Percentiles rank a stretch among this genome's conserved stretches.
Conservation (phyloP, 2,329 filamentous ascomycete species). For the Ophiostoma australiae region DNA sequence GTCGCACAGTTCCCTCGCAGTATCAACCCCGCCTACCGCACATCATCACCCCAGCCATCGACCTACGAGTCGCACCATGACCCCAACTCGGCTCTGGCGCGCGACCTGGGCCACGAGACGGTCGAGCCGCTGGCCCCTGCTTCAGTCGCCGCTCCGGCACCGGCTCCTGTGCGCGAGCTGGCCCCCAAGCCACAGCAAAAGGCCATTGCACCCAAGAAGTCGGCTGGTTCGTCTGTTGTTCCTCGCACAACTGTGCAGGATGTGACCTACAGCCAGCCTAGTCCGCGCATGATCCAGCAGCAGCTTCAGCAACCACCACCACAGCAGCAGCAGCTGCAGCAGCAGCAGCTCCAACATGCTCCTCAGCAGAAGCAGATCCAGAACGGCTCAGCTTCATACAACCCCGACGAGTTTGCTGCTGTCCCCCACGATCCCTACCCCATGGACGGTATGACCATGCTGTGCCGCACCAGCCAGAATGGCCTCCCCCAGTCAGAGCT, state of each 20-base stretch:
- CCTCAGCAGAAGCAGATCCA: slow-evolving; percentile 33
- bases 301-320: slow-evolving; percentile 25
- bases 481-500: slow-evolving; percentile 37
- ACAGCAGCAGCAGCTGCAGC: slow-evolving; percentile 19
- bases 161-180: neutral
- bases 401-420: slow-evolving; percentile 61
- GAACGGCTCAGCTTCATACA: slow-evolving; percentile 34
- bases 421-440: slow-evolving; percentile 56
- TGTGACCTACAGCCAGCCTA: slow-evolving; percentile 2
- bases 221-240: neutral
- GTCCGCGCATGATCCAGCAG: slow-evolving; percentile 16
- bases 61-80: slow-evolving; percentile 90
- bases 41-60: slow-evolving; percentile 93
- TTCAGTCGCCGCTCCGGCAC: neutral
- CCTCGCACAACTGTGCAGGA: slow-evolving; percentile 9
- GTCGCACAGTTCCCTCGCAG: slow-evolving; percentile 93
- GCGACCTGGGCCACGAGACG: slow-evolving; percentile 47
- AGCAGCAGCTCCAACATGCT: slow-evolving; percentile 30
- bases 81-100: slow-evolving; percentile 65
- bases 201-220: slow-evolving; percentile 2
- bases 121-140: slow-evolving; percentile 3
- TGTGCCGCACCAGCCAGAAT: slow-evolving; percentile 60
- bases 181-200: neutral
- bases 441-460: slow-evolving; percentile 59
- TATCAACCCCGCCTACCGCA: slow-evolving; percentile 92